phyloP scores from a whole-genome alignment of 1,284 basidiomycete genomes.

The Fomitopsis pinicola region DNA sequence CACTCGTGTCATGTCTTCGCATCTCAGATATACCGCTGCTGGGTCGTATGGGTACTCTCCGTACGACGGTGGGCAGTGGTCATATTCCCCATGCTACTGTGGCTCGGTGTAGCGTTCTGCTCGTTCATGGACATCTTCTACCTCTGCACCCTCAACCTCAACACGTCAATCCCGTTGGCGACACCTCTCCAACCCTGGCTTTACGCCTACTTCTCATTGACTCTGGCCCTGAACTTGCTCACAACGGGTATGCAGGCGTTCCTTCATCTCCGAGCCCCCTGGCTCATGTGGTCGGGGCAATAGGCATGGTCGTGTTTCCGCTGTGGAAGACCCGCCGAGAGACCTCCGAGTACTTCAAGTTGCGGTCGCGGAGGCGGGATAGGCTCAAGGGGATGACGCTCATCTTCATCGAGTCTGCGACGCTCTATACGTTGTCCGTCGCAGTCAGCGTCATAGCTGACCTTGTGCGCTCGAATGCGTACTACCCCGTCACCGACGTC shows the following conservation, averaged over 20 bases:
- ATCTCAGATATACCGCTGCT: conserved; percentile 15
- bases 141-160: neutral
- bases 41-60: conserved; percentile 9
- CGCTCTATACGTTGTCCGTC: conserved; percentile 33
- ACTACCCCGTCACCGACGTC: conserved; percentile 17
- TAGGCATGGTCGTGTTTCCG: conserved; percentile 28
- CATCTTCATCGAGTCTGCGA: conserved; percentile 34
- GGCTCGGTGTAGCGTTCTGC: conserved; percentile 8
- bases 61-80: conserved; percentile 9
- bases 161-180: neutral
- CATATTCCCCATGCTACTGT: conserved; percentile 11
- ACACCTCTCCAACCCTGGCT: neutral
- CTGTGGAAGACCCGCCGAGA: conserved; percentile 25
- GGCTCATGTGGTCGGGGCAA: neutral
- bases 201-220: neutral
- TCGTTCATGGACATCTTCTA: neutral
- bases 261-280: neutral
- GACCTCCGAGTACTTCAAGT: neutral
- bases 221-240: neutral
- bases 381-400: conserved; percentile 14
- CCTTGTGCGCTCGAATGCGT: conserved; percentile 30
- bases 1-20: too few relatives aligned
- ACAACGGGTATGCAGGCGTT: neutral
- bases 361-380: neutral
- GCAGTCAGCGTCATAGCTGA: conserved; percentile 30